Evolutionary conservation across 2,329 filamentous ascomycete species (phyloP).

Genomic region (Amylocarpus encephaloides): DNA sequence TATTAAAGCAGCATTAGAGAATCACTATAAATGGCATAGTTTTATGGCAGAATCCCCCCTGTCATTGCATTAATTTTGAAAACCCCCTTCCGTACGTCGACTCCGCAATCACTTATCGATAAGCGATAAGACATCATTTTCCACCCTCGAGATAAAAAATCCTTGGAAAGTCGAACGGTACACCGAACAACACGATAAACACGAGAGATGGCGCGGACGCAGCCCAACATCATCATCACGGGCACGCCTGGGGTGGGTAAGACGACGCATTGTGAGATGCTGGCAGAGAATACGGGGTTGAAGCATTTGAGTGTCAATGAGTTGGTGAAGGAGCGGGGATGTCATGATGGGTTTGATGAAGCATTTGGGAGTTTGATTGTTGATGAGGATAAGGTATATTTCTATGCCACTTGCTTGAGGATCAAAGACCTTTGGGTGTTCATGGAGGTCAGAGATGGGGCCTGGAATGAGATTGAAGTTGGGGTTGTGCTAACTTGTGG

Average conservation of each 20-base stretch:
- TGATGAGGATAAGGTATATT: constrained; percentile 81
- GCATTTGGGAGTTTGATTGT: constrained; percentile 85
- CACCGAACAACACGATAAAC: not conserved
- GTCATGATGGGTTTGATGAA: constrained; percentile 83
- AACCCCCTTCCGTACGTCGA: too few relatives aligned
- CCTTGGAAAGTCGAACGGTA: not conserved
- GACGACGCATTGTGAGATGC: constrained; percentile 79
- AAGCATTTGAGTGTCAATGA: constrained; percentile 85
- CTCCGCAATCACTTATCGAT: constrained; percentile 3
- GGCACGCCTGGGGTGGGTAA: constrained; percentile 96
- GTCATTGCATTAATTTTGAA: too few relatives aligned
- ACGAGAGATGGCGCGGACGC: constrained; percentile 31
- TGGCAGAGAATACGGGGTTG: constrained; percentile 70
- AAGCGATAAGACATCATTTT: constrained; percentile 4
- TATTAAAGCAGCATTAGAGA: too few relatives aligned
- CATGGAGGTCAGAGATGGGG: not conserved
- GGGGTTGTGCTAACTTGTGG: not conserved
- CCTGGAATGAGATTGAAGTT: not conserved
- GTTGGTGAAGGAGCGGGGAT: constrained; percentile 80
- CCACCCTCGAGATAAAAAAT: not conserved
- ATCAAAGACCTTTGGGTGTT: too few relatives aligned
- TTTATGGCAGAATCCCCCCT: too few relatives aligned
- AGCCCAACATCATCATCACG: constrained; percentile 89
- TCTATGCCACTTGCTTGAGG: too few relatives aligned
- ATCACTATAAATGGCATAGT: too few relatives aligned